Base-by-base conservation (phyloP, 2,329 filamentous ascomycete species). In the Thermoascus crustaceus region DNA sequence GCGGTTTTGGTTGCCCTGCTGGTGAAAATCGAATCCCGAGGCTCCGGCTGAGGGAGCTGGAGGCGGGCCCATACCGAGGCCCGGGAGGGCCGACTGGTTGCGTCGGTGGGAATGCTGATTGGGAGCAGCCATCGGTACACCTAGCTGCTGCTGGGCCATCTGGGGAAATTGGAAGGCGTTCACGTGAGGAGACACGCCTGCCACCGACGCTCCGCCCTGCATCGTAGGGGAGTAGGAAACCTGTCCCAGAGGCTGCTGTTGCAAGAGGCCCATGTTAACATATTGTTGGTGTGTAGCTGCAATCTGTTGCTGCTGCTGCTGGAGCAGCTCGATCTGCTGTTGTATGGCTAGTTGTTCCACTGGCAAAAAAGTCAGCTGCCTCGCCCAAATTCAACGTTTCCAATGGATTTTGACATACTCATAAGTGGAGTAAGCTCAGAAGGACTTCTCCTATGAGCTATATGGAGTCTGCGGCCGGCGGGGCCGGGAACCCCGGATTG, bases 311-410 rank as follows among this genome's bases (percentile, higher is more conserved):
- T 96, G 91, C 63, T 96, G 91, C 63, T 94, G 87, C 69, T 96
- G 89, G 56, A 96, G 75, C 58, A 93, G 76, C 67, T 96, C 89
- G 57, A 96, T 95, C 68, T 96, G 89, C 71, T 95, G 89, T 69
- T 94, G 88, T 60, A 96, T 88, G 58, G 86, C 86, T 59, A 94
- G 78, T 75, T 95, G 88, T 72, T 95, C 89, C 85, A 95, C 88
- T 94, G 53, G 22, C 30, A 31, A 8, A 19, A n/a, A n/a, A n/a
- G n/a, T 22, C 16, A 17, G 39, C 30, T 39, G 34, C 23, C 10
- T 11, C 40, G 27, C 8, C 18, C 10, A 5, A 24, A 23, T 17
- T 7, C n/a, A 30, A 20, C 19, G 11, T n/a, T n/a, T n/a, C n/a
- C n/a, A 27, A 18, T 37, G 23, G 39, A 35, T 34, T 23, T 14